A percentile compares a stretch with the other conserved stretches of the same genome.
Conservation (phyloP, 108 stramenopile genomes). For the Schizochytrium sp. region DNA sequence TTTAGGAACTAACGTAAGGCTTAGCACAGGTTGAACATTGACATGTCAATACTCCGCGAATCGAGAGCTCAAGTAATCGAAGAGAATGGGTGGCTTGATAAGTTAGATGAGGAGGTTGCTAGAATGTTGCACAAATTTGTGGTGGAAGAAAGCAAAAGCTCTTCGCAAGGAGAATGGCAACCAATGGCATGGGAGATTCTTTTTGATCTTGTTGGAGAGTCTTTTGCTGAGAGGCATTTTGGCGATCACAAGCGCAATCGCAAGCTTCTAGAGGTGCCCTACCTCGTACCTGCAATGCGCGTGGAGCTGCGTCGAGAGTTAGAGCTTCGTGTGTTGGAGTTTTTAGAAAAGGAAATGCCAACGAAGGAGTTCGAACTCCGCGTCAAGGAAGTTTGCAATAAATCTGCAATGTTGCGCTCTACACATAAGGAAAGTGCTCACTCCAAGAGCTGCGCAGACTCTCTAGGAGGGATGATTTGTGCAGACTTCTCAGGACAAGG, state of each 20-base stretch:
- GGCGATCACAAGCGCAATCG: background rate
- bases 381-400: background rate
- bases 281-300: constrained; percentile 30
- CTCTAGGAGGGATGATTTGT: background rate
- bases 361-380: background rate
- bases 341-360: background rate
- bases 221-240: background rate
- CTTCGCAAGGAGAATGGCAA: background rate
- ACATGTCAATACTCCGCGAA: background rate
- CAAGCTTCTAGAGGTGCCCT: background rate
- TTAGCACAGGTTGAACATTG: too few species aligned
- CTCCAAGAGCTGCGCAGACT: background rate
- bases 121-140: background rate
- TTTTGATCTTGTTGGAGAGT: background rate
- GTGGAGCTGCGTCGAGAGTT: constrained; percentile 25
- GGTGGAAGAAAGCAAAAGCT: background rate
- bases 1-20: too few species aligned
- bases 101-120: background rate
- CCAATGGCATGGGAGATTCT: constrained; percentile 18
- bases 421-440: background rate
- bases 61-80: background rate
- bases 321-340: background rate
- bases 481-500: background rate
- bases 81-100: background rate
- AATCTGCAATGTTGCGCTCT: background rate